Percentiles rank a stretch among this genome's conserved stretches.
phyloP scores from a whole-genome alignment of 2,329 filamentous ascomycete genomes.

The Cordyceps militaris region DNA sequence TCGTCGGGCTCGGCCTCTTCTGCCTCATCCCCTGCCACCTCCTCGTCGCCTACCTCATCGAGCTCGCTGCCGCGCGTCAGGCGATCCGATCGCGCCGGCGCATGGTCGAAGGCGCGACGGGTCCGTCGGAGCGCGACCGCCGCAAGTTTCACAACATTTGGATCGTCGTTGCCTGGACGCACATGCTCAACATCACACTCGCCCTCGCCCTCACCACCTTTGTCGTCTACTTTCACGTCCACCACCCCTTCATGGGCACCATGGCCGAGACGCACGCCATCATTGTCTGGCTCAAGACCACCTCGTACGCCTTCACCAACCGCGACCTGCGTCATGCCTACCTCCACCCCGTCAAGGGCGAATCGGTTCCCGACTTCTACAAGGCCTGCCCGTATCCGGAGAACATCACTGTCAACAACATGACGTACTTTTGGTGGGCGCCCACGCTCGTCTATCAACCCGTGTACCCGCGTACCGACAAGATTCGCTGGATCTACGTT shows the following conservation, averaged over 20 bases:
- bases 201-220: conserved; percentile 75
- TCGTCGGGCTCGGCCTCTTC: conserved; percentile 72
- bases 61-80: conserved; percentile 72
- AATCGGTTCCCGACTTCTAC: conserved; percentile 77
- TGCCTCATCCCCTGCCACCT: conserved; percentile 85
- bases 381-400: conserved; percentile 74
- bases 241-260: conserved; percentile 90
- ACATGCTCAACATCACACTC: conserved; percentile 75
- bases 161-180: conserved; percentile 71
- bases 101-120: conserved; percentile 33
- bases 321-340: conserved; percentile 88
- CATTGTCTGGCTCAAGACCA: conserved; percentile 92
- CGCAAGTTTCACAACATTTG: conserved; percentile 68
- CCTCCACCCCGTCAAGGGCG: conserved; percentile 63
- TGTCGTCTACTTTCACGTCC: conserved; percentile 83
- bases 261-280: conserved; percentile 86
- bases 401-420: conserved; percentile 82
- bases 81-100: conserved; percentile 62
- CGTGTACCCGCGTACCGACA: conserved; percentile 78
- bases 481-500: conserved; percentile 83
- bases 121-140: conserved; percentile 50
- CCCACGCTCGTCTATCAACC: conserved; percentile 96
- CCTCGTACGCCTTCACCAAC: conserved; percentile 94
- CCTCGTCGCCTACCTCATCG: conserved; percentile 83
- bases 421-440: conserved; percentile 96